Conservation (phyloP, 768 basidiomycete species). For the Pulveroboletus sp. region DNA sequence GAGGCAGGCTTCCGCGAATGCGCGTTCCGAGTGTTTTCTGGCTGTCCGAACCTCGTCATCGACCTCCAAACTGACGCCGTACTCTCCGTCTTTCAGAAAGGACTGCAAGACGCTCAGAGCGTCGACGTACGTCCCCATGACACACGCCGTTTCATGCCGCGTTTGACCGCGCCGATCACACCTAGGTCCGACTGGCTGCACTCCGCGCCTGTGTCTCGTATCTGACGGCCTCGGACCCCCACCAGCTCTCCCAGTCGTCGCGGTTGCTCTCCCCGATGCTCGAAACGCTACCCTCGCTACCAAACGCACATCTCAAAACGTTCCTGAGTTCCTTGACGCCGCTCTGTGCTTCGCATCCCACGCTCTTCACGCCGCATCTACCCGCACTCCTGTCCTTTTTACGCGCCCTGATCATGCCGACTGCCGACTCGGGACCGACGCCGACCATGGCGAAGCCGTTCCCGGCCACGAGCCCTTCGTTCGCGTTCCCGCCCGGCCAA, state of each 20-base stretch:
- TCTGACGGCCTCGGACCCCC: slow-evolving; percentile 55
- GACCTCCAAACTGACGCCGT: slow-evolving; percentile 73
- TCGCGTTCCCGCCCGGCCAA: slow-evolving; percentile 38
- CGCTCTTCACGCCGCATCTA: slow-evolving; percentile 73
- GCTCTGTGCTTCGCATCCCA: slow-evolving; percentile 61
- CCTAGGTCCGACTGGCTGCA: slow-evolving; percentile 68
- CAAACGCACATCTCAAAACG: slow-evolving; percentile 50
- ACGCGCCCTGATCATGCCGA: slow-evolving; percentile 65
- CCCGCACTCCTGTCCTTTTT: slow-evolving; percentile 64
- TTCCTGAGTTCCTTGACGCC: slow-evolving; percentile 71
- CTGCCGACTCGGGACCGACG: slow-evolving; percentile 49
- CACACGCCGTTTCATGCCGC: not conserved
- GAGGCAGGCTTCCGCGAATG: slow-evolving; percentile 45
- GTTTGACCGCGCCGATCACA: not conserved
- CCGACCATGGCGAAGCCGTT: slow-evolving; percentile 49
- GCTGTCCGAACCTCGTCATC: slow-evolving; percentile 71
- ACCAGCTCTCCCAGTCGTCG: slow-evolving; percentile 58
- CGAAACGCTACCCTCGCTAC: slow-evolving; percentile 63
- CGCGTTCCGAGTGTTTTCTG: slow-evolving; percentile 69
- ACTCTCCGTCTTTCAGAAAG: slow-evolving; percentile 59
- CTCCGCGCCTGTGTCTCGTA: slow-evolving; percentile 68
- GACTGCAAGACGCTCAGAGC: slow-evolving; percentile 62
- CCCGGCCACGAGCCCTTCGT: slow-evolving; percentile 32
- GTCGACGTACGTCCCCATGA: slow-evolving; percentile 48
- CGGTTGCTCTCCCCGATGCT: slow-evolving; percentile 68